phyloP scores from a whole-genome alignment of 2,329 filamentous ascomycete species.

The Ophiocordyceps camponoti-leonardi region DNA sequence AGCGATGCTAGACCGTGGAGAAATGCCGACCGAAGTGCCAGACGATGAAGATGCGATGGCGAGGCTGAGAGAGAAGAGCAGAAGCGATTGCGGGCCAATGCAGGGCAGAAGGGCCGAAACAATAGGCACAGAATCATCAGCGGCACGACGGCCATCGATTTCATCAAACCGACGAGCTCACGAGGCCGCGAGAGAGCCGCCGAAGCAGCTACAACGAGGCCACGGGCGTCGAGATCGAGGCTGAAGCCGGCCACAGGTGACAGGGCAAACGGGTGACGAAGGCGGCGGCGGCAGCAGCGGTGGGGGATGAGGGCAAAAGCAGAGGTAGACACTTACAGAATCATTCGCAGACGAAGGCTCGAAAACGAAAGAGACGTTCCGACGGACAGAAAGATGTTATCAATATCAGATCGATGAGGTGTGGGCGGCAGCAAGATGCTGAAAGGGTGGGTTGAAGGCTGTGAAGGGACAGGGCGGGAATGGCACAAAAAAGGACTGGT shows the following conservation, averaged over 20 bases:
- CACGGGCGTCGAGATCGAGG: constrained; percentile 11
- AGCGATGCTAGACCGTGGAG: constrained; percentile 10
- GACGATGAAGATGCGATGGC: constrained; percentile 24
- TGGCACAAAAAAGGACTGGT: constrained; percentile 18
- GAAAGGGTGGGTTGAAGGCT: constrained; percentile 12
- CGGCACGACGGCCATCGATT: constrained; percentile 15
- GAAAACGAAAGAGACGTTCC: constrained; percentile 14
- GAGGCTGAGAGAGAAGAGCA: constrained; percentile 28
- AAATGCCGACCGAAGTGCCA: constrained; percentile 26
- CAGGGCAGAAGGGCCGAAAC: constrained; percentile 6
- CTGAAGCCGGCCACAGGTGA: constrained; percentile 20
- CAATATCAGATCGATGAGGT: constrained; percentile 7
- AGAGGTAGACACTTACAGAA: constrained; percentile 26
- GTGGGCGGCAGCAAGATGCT: constrained; percentile 2
- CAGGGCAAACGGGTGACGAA: constrained; percentile 15
- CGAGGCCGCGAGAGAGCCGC: constrained; percentile 8
- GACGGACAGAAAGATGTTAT: constrained; percentile 6
- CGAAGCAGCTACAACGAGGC: constrained; percentile 17
- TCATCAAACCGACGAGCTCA: constrained; percentile 15
- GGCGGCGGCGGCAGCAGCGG: constrained; percentile 5
- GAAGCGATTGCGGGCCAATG: constrained; percentile 24
- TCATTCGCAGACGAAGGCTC: constrained; percentile 28
- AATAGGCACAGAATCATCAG: constrained; percentile 11
- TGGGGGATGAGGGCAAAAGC: constrained; percentile 7
- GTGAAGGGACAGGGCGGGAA: constrained; percentile 15